Conservation (phyloP, 345 rosid species). For the Arabidopsis suecica region DNA sequence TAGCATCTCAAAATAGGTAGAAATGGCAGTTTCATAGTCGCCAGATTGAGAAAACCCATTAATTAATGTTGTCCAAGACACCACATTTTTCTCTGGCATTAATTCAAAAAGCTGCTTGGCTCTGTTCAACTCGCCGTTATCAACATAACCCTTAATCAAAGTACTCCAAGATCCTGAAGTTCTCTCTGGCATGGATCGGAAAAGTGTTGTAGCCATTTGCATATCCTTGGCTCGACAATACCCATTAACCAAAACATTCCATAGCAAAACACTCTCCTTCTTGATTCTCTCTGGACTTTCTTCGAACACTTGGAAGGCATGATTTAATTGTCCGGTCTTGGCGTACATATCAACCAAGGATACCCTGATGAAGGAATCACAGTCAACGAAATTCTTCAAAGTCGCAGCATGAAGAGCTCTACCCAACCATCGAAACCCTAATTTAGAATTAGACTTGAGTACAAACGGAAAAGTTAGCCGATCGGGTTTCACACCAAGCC, state of each 20-base stretch:
- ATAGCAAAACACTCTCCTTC: constrained; percentile 49
- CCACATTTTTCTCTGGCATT: constrained; percentile 58
- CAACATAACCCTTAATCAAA: constrained; percentile 65
- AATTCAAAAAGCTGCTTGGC: constrained; percentile 53
- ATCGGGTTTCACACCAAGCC: constrained; percentile 53
- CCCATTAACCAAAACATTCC: constrained; percentile 74
- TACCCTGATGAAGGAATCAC: constrained; percentile 54
- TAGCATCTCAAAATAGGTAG: constrained; percentile 57
- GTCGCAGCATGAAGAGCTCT: constrained; percentile 53
- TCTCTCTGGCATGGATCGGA: constrained; percentile 57
- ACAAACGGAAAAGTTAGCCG: constrained; percentile 63
- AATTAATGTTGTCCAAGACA: constrained; percentile 66
- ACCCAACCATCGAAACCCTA: constrained; percentile 48
- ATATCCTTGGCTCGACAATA: constrained; percentile 53
- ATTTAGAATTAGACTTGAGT: constrained; percentile 50
- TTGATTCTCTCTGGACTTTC: constrained; percentile 60
- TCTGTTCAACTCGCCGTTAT: constrained; percentile 46
- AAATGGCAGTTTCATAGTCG: constrained; percentile 53
- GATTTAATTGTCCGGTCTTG: constrained; percentile 44
- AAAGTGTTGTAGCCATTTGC: constrained; percentile 56
- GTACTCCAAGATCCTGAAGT: constrained; percentile 61
- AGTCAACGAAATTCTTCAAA: constrained; percentile 50
- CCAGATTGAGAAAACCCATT: constrained; percentile 56
- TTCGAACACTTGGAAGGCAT: constrained; percentile 59
- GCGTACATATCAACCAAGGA: constrained; percentile 63